phyloP scores from a whole-genome alignment of 2,329 filamentous ascomycete genomes.

The Colletotrichum echinochloae region DNA sequence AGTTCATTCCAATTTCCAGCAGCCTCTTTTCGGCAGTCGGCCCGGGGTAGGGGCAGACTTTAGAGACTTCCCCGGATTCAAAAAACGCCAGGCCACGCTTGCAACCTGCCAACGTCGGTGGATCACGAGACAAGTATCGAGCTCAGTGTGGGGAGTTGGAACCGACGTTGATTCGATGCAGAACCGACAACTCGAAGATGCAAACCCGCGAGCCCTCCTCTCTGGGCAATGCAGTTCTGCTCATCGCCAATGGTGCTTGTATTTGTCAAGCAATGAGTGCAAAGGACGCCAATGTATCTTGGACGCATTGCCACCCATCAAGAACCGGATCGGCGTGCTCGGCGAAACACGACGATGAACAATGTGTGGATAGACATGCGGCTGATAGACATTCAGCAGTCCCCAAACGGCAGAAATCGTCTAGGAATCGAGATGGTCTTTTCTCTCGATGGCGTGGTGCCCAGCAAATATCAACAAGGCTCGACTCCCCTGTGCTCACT shows the following conservation, averaged over 20 bases:
- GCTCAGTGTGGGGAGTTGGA: background rate
- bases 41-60: background rate
- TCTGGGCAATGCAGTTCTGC: background rate
- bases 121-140: constrained; percentile 21
- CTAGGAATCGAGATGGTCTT: background rate
- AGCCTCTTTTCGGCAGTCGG: background rate
- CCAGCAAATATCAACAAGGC: background rate
- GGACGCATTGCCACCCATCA: background rate
- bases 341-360: background rate
- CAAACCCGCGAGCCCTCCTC: background rate
- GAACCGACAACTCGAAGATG: background rate
- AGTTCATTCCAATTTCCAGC: background rate
- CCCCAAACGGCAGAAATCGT: background rate
- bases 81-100: constrained; percentile 19
- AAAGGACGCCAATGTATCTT: background rate
- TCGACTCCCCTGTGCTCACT: background rate
- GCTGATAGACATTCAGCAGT: background rate
- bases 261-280: constrained; percentile 6
- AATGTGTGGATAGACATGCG: background rate
- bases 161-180: constrained; percentile 13
- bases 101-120: constrained; percentile 10
- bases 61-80: constrained; percentile 14
- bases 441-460: background rate
- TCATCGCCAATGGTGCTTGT: background rate
- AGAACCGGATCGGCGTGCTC: background rate